Base-by-base conservation (phyloP, 176 grass and related monocot species). In the Carex cristatella region DNA sequence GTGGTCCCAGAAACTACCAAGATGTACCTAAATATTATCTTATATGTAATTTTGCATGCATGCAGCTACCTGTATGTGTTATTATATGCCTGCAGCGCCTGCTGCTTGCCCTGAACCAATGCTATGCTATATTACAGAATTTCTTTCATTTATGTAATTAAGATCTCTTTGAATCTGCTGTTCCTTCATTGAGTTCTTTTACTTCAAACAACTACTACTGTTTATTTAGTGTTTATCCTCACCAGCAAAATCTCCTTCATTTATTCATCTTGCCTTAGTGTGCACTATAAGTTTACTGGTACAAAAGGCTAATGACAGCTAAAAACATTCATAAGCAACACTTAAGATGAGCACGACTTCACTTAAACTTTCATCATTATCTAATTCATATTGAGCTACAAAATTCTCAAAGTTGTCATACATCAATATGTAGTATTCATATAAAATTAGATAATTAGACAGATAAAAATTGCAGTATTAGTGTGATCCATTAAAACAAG, bases 391-490 rank as follows among this genome's bases (percentile, higher is more conserved):
- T 64, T 38, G 9, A 42, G 61, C 15, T 61, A 61, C 32, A 12
- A 61, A 61, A 82, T 59, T 82, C 59, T 42, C 9, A 66, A 82
- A 19, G 32, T 65, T 63, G 33, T 75, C 71, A 75, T 37, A 37
- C 42, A 53, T 51, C 23, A 53, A 58, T 35, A 79, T 56, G 74
- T 28, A 57, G 55, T 57, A 56, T 33, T 46, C 69, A 4, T 19
- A 44, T 48, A 72, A 72, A 72, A 48, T 44, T 7, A n/a, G 18
- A 72, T 46, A 19, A 72, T 10, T 46, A 40, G 18, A 72, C 16
- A 4, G 38, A 69, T 69, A 72, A 72, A 46, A 72, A 72, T 23
- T 58, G 7, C 23, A 9, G 13, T 16, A 79, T 57, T 56, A 33
- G 58, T 33, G 14, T 58, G 51, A 79, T 58, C 53, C 4, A 35